Percentiles rank a stretch among this genome's conserved stretches.
Evolutionary conservation across 73 alveolate genomes (phyloP).

Genomic region (Paramecium tetraurelia): DNA sequence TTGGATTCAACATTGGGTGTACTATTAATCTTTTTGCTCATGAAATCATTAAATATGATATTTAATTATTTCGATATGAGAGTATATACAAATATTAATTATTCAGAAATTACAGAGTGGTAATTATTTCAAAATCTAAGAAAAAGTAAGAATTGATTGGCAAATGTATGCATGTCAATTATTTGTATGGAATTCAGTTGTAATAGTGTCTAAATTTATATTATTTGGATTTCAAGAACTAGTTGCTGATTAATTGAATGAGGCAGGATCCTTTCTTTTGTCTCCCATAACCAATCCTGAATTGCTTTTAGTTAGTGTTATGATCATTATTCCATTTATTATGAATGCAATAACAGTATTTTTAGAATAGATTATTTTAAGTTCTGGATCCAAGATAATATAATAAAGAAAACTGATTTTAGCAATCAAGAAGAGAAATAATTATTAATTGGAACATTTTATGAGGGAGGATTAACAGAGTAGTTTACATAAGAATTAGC

Average conservation of each 20-base stretch:
- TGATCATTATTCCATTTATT: conserved; percentile 2
- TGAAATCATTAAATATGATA: neutral
- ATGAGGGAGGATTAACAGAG: neutral
- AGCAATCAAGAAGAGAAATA: neutral
- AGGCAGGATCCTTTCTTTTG: neutral
- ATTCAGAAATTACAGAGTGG: conserved; percentile 10
- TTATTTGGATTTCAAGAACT: neutral
- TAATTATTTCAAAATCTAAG: conserved; percentile 5
- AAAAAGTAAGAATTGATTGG: conserved; percentile 23
- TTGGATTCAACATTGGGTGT: conserved; percentile 31
- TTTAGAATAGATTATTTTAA: neutral
- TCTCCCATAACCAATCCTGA: conserved; percentile 26
- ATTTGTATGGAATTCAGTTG: conserved; percentile 34
- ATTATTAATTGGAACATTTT: neutral
- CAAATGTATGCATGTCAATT: neutral
- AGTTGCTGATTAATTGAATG: neutral
- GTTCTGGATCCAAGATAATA: conserved; percentile 35
- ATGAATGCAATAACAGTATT: conserved; percentile 15
- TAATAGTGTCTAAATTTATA: neutral
- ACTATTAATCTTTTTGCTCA: neutral
- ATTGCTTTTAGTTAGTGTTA: neutral
- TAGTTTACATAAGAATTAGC: neutral
- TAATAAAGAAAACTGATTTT: neutral
- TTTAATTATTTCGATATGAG: neutral
- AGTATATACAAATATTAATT: neutral